Evolutionary conservation across 2,329 filamentous ascomycete species (phyloP), one percentile per base, ranked within the genome.

Genomic region (Exophiala spinifera): DNA sequence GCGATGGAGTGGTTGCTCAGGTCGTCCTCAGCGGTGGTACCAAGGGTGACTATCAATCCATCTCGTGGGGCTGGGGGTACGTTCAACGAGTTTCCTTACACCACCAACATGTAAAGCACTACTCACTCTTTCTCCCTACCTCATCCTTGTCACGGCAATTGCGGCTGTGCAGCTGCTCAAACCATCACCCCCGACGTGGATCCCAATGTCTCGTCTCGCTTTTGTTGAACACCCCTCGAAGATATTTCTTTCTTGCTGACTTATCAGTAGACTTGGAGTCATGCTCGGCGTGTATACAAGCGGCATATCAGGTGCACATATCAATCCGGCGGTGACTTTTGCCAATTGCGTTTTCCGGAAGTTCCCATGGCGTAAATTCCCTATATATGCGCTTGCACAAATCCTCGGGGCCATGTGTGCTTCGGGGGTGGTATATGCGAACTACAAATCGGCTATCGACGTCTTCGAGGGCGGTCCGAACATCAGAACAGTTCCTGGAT

Each of bases 241-340:
- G 7, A 25, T 25, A 25, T 7, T 25, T 6, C 6, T 39, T 20
- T n/a, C 8, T 39, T 39, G 5, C n/a, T 21, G 31, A 20, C 10
- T 39, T 20, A 21, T 15, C 31, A 59, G 64, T 65, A 79, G 83
- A 19, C 71, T 88, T n/a, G 85, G 81, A 5, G 81, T 86, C 56
- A 87, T 87, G 82, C 74, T 88, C 3, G 84, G 85, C 2, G 80
- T 88, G 37, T 88, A 88, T 63, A 78, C 64, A 7, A 69, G 69
- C 43, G 84, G 86, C 63, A 66, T 69, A 39, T 85, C 81, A 3
- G 86, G 86, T 10, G 84, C 80, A 21, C 55, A 62, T 44, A 74
- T 89, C 62, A 86, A 86, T 65, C 84, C 86, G 0, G 86, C 84
- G 15, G 80, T 90, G 11, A 88, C 86, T 1, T 77, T 89, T 23